Evolutionary conservation across 257 asterid species (phyloP).

Genomic region (Solanum paucissectum): DNA sequence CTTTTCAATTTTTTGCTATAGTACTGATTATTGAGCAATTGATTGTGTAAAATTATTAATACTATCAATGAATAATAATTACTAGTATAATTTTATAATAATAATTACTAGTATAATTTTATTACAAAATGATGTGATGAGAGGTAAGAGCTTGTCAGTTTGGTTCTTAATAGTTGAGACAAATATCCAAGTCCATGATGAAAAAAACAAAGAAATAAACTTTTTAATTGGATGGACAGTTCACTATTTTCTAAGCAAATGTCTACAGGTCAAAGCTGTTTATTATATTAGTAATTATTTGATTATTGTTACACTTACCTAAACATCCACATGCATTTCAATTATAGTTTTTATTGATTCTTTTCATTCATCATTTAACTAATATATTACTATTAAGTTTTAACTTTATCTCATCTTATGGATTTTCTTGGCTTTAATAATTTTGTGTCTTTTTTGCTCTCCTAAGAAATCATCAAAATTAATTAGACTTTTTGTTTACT

Average conservation of each 20-base stretch:
- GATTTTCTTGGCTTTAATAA: background rate
- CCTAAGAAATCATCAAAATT: background rate
- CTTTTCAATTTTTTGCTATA: background rate
- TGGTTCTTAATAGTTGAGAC: constrained; percentile 10
- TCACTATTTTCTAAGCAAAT: constrained; percentile 4
- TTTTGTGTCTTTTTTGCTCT: background rate
- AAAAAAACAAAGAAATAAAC: background rate
- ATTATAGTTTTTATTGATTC: constrained; percentile 11
- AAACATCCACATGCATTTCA: constrained; percentile 26
- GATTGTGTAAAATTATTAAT: background rate
- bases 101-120: background rate
- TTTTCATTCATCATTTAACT: background rate
- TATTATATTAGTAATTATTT: constrained; percentile 5
- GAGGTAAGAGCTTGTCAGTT: background rate
- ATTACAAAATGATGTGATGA: background rate
- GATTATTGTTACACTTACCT: constrained; percentile 8
- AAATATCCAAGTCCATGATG: constrained; percentile 22
- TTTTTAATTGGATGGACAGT: constrained; percentile 14
- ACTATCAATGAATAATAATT: background rate
- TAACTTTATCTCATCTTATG: background rate
- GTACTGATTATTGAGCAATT: background rate
- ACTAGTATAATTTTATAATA: background rate
- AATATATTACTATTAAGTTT: background rate
- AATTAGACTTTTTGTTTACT: background rate
- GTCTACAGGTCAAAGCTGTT: constrained; percentile 4